Evolutionary conservation across 2,329 filamentous ascomycete species (phyloP).

Genomic region (Calonectria honghensis): DNA sequence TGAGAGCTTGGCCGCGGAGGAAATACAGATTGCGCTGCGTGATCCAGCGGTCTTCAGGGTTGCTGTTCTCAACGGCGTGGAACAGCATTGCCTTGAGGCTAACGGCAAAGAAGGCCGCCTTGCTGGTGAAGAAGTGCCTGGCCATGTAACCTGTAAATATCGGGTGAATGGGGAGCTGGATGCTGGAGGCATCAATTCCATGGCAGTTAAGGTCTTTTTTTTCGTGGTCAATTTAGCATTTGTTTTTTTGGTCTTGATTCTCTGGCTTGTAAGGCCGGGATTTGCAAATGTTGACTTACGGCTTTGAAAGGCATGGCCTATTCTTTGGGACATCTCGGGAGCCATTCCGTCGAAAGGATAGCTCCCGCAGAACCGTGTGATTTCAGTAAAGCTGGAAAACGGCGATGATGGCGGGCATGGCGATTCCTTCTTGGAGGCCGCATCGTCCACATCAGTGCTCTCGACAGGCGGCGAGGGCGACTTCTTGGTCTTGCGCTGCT

Average conservation of each 20-base stretch:
- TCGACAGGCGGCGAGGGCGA: neutral
- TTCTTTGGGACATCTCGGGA: slow-evolving; percentile 22
- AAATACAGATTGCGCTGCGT: slow-evolving; percentile 31
- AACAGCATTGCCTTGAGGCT: slow-evolving; percentile 29
- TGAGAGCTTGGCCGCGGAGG: slow-evolving; percentile 19
- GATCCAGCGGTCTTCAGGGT: slow-evolving; percentile 9
- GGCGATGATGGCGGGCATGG: slow-evolving; percentile 2
- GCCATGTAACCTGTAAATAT: slow-evolving; percentile 32
- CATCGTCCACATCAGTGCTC: neutral
- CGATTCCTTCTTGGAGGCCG: neutral
- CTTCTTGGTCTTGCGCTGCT: slow-evolving; percentile 13
- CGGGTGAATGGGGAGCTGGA: slow-evolving; percentile 25
- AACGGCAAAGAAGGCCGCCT: slow-evolving; percentile 29
- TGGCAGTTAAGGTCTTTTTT: slow-evolving; percentile 25
- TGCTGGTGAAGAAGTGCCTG: slow-evolving; percentile 31
- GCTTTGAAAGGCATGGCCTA: slow-evolving; percentile 27
- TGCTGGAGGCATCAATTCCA: slow-evolving; percentile 20
- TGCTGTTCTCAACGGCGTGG: slow-evolving; percentile 15
- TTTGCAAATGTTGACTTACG: slow-evolving; percentile 10
- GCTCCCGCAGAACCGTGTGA: slow-evolving; percentile 23
- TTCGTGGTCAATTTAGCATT: neutral
- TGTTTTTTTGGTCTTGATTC: neutral
- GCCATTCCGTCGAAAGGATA: slow-evolving; percentile 29
- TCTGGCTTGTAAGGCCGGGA: neutral
- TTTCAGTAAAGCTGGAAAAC: slow-evolving; percentile 12